These are phyloP conservation scores for Vigna angularis DNA, from an alignment of 306 rosid species.

Conservation along the genomic window DNA sequence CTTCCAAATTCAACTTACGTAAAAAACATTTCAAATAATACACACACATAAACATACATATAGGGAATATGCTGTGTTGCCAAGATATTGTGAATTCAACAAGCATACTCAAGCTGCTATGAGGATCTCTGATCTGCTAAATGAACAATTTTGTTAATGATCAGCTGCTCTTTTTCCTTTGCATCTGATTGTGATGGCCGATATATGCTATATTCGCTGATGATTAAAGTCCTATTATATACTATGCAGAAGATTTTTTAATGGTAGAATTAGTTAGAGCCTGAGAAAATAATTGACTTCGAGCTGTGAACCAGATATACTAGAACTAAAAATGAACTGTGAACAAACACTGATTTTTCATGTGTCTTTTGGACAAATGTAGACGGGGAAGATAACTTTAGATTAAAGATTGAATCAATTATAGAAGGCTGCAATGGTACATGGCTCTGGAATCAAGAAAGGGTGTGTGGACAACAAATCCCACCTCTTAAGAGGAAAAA, in stretches of 20 bases:
- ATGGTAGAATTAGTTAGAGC: slow-evolving; percentile 22
- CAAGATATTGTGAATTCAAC: no score
- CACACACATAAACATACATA: no score
- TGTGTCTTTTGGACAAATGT: slow-evolving; percentile 42
- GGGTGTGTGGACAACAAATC: slow-evolving; percentile 43
- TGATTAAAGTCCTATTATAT: background rate
- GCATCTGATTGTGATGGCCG: background rate
- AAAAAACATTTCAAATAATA: no score
- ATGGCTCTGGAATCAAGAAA: slow-evolving; percentile 48
- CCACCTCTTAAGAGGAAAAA: slow-evolving; percentile 55
- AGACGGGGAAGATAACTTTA: slow-evolving; percentile 71
- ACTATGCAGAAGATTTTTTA: slow-evolving; percentile 7
- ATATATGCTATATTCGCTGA: slow-evolving; percentile 9
- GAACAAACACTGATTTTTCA: slow-evolving; percentile 18
- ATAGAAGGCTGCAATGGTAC: slow-evolving; percentile 69
- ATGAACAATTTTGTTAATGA: background rate
- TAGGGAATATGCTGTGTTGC: no score
- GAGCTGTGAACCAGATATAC: background rate
- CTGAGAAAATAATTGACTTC: slow-evolving; percentile 27
- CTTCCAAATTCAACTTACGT: background rate
- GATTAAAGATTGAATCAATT: slow-evolving; percentile 66
- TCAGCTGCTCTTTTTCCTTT: background rate
- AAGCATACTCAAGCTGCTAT: background rate
- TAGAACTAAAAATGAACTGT: background rate
- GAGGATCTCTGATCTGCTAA: background rate